Base-by-base conservation (phyloP, 371 early-diverging fungal genomes). In the Synchytrium microbalum region DNA sequence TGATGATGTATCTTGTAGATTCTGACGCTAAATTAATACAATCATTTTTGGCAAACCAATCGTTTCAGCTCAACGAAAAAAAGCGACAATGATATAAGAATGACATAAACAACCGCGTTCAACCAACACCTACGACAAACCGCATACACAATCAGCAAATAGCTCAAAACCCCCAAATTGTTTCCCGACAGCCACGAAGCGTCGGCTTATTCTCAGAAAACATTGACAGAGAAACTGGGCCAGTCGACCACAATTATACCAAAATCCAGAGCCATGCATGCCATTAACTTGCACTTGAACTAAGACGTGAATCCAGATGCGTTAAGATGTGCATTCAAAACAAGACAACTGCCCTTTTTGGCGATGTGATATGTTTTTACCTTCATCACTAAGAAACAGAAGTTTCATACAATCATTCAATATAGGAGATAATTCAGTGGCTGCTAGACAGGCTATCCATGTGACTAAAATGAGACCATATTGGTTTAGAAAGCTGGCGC, bases 381-480 rank as follows among this genome's bases (percentile, higher is more conserved):
- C 85, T 62, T 86, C 87, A 46, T 81, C 84, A 32, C 92, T 94
- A 86, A 95, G 92, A 24, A 86, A 86, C 28, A 96, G 96, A 61
- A 96, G 80, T 74, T 92, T 88, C 69, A 98, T 84, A 71, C 85
- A 84, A 62, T 88, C 88, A 76, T 98, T 98, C 58, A 97, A 79
- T 52, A 86, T 93, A n/a, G 89, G 88, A 55, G 89, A 83, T 51
- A 91, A 64, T 75, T 98, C 96, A 24, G 87, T 86, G 5, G 95
- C 99, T 57, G 93, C 92, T 28, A 88, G 82, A 16, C 90, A 79
- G 1, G 93, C 92, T 61, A 98, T 86, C 58, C 82, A 86, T 52
- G 88, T 86, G n/a, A 97, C 93, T 25, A 82, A 80, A 33, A 89
- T 60, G 54, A 99, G 70, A 33, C 93, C 92, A 72, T 92, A 24